These are phyloP conservation scores for Citeromyces hawaiiensis DNA, from an alignment of 1,139 yeast species.

Conservation along the genomic window DNA sequence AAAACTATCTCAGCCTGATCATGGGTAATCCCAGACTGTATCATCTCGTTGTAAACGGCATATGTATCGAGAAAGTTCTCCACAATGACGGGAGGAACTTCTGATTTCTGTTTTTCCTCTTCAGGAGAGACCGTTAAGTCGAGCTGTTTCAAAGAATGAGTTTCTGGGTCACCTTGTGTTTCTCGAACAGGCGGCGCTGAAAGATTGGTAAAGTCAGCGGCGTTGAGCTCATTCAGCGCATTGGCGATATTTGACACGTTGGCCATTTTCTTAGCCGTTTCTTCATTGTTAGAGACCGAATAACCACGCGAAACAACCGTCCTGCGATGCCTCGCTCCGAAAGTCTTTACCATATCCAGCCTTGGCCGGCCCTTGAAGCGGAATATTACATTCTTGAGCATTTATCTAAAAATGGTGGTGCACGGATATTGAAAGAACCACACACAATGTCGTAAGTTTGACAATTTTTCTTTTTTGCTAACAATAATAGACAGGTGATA, in stretches of 20 bases:
- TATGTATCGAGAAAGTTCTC: constrained; percentile 35
- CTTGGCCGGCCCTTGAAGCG: neutral
- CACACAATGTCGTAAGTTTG: constrained; percentile 6
- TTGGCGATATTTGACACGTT: constrained; percentile 11
- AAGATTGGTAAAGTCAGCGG: constrained; percentile 5
- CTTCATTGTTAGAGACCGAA: neutral
- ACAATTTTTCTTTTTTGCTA: constrained; percentile 7
- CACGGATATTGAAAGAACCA: neutral
- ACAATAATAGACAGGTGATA: constrained; percentile 36
- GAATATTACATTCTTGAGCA: constrained; percentile 1
- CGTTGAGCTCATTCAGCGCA: constrained; percentile 14
- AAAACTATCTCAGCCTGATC: constrained; percentile 42
- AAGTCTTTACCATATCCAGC: neutral
- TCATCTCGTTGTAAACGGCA: constrained; percentile 26
- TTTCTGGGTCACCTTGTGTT: neutral
- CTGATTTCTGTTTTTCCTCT: neutral
- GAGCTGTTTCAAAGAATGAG: neutral
- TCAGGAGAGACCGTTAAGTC: neutral
- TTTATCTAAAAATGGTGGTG: neutral
- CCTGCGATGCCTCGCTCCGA: neutral
- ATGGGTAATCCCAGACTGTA: constrained; percentile 33
- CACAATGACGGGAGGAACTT: constrained; percentile 8
- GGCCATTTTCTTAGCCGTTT: neutral
- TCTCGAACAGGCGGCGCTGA: neutral
- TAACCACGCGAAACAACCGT: neutral